Evolutionary conservation across 208 protist genomes (phyloP), one percentile per base, ranked within the genome.

Genomic region (Novymonas esmeraldas): DNA sequence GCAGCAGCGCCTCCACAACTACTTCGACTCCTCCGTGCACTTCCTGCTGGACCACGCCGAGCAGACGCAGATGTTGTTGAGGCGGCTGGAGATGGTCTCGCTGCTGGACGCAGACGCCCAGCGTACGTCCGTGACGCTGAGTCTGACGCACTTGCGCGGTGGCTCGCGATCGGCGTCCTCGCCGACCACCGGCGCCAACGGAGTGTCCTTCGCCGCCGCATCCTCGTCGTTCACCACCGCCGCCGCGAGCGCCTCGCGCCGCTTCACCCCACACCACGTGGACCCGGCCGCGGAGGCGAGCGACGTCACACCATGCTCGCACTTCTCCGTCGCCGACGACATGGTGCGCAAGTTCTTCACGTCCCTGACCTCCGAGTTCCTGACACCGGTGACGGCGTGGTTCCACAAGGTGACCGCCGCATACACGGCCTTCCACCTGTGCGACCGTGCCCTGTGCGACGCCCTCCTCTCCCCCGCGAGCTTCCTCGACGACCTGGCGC

Each of bases 361-460:
- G n/a, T 92, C 87, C 44, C 78, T 96, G 34, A 96, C 90, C 6
- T 76, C 58, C 29, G 87, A 96, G 74, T 96, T 96, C 71, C 76
- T 96, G 26, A 79, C 74, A 13, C 90, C 90, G 11, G 70, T 96
- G 7, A 77, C 70, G 34, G 52, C 71, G 13, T 95, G 87, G 86
- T 95, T 89, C 68, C 56, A 77, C 34, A 31, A 18, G 28, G 73
- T 85, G 20, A 82, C 76, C 6, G 65, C 42, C 2, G 28, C 54
- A 18, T 66, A 85, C 46, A 83, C 63, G 11, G 46, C 81, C 26
- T 95, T 93, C 68, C 76, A 90, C 57, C 63, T 92, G 29, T 93
- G 87, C 75, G 82, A 93, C 61, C 58, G 76, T 11, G 60, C 74
- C 41, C 65, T 69, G 18, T 42, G 71, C 45, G 78, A 80, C 24